Evolutionary conservation across 257 asterid genomes (phyloP), one percentile per base, ranked within the genome.

Genomic region (Przewalskia tangutica): DNA sequence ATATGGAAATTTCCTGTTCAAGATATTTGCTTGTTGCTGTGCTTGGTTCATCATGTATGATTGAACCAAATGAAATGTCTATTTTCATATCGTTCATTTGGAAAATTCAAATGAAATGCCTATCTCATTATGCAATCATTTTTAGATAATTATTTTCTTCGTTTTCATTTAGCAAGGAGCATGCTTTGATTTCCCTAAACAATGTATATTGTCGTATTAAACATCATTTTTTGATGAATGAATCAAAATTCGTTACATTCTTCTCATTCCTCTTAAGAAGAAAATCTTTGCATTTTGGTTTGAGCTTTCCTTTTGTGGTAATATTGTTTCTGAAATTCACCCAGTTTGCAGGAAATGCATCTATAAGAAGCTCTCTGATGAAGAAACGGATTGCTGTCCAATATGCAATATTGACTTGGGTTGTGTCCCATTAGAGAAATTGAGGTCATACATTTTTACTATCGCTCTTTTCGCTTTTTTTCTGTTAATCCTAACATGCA

Each of bases 321-420:
- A 50, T 75, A 23, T 50, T 50, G 27, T 13, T 81, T 55, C 82
- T 84, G 51, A 17, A 82, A 76, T 48, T 76, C 80, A 60, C 80
- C 82, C 88, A 95, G 99, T 95, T 89, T 95, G 99, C 91, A 89
- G 96, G 92, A 92, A 87, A 87, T 95, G 99, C 88, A 95, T 95
- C 65, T 84, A 91, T 87, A 90, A 89, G 91, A 94, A 94, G 90
- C 92, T 95, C 36, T 83, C 90, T 18, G 98, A 94, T 79, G 99
- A 94, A 84, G 99, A 95, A 87, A 78, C 84, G 85, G 97, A 93
- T 79, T 83, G 92, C 89, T 95, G 99, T 83, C 99, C 99, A 38
- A 81, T 91, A 85, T 95, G 99, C 89, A 94, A 91, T 73, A 94
- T 88, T 80, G 93, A 92, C 83, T 88, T 95, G 87, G 99, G 99